phyloP scores from a whole-genome alignment of 352 stramenopile genomes.

The Aphanomyces invadans region DNA sequence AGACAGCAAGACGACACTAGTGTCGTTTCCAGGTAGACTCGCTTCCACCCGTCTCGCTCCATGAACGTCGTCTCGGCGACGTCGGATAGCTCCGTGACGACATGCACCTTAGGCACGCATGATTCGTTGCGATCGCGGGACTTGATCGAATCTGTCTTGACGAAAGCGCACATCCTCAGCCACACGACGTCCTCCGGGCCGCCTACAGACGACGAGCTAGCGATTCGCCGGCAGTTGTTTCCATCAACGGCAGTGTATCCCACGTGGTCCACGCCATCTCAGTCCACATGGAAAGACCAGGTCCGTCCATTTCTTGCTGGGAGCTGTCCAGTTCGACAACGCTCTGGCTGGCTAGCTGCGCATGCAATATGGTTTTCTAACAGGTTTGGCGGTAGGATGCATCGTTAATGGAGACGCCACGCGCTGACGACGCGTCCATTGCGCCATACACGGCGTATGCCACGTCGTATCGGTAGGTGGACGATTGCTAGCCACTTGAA shows the following conservation, averaged over 20 bases:
- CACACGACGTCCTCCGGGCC: neutral
- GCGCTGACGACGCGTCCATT: neutral
- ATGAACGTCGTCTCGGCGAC: too few relatives aligned
- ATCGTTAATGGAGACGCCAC: too few relatives aligned
- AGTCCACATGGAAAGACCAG: neutral
- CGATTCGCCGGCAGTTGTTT: neutral
- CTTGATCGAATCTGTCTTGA: neutral
- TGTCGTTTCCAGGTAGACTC: slow-evolving; percentile 11
- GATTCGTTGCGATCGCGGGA: slow-evolving; percentile 8
- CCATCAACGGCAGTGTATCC: neutral
- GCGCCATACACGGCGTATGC: slow-evolving; percentile 13
- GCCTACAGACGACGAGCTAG: neutral
- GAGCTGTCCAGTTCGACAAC: neutral
- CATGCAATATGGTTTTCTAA: slow-evolving; percentile 1
- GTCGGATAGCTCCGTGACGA: too few relatives aligned
- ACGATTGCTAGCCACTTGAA: too few relatives aligned
- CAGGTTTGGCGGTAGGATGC: slow-evolving; percentile 12
- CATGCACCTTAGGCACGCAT: slow-evolving; percentile 1
- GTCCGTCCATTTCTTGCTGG: neutral
- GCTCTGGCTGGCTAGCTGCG: neutral
- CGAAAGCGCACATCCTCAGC: neutral
- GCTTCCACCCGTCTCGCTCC: too few relatives aligned
- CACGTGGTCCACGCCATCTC: neutral
- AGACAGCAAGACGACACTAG: neutral
- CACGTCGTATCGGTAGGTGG: slow-evolving; percentile 3